Evolutionary conservation across 305 asterid genomes (phyloP).

Genomic region (Fraxinus dipetala): DNA sequence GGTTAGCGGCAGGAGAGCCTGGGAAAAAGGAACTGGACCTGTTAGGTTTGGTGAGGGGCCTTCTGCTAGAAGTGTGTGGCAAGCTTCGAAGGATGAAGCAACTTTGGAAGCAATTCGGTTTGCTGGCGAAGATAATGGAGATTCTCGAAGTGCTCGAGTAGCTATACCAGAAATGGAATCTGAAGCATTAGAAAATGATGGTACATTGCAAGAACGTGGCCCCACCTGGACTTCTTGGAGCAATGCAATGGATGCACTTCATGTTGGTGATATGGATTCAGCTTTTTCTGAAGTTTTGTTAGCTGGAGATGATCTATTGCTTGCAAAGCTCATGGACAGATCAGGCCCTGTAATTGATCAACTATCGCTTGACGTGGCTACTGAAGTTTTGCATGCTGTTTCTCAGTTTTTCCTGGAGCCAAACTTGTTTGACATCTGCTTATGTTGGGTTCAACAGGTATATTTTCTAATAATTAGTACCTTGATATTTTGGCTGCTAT

Average conservation of each 20-base stretch:
- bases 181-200: slow-evolving; percentile 73
- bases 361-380: slow-evolving; percentile 74
- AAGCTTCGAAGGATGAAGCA: slow-evolving; percentile 98
- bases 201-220: slow-evolving; percentile 65
- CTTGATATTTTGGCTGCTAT: not conserved
- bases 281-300: slow-evolving; percentile 90
- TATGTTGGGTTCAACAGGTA: slow-evolving; percentile 98
- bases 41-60: slow-evolving; percentile 98
- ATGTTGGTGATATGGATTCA: slow-evolving; percentile 70
- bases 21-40: slow-evolving; percentile 81
- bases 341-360: slow-evolving; percentile 90
- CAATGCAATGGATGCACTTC: slow-evolving; percentile 93
- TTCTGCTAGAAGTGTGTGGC: slow-evolving; percentile 99
- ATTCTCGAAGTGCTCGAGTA: slow-evolving; percentile 64
- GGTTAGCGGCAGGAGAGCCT: slow-evolving; percentile 65
- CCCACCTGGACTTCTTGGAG: slow-evolving; percentile 89
- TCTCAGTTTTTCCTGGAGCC: slow-evolving; percentile 77
- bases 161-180: slow-evolving; percentile 79
- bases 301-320: slow-evolving; percentile 81
- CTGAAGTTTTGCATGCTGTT: slow-evolving; percentile 69
- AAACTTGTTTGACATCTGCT: slow-evolving; percentile 66
- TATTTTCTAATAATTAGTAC: slow-evolving; percentile 10
- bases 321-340: slow-evolving; percentile 90
- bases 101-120: slow-evolving; percentile 95
- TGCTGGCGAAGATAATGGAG: slow-evolving; percentile 88